These are phyloP conservation scores for Phaeosphaeriaceae sp. DNA, from an alignment of 2,329 filamentous ascomycete species.

Conservation along the genomic window DNA sequence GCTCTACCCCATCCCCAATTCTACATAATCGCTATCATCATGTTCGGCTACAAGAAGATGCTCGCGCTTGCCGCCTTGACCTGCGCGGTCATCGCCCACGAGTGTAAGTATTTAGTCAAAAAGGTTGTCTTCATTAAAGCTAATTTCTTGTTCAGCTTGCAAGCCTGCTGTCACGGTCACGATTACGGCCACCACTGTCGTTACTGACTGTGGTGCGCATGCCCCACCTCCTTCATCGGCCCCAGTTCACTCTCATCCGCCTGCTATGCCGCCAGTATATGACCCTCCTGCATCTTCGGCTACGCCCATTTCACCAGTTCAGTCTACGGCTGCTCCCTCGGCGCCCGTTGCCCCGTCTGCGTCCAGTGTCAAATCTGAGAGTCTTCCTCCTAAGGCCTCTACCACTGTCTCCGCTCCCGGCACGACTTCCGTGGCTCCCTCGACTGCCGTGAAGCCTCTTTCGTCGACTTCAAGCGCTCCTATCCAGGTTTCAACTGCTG, in stretches of 20 bases:
- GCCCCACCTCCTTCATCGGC: constrained; percentile 12
- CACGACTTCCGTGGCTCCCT: constrained; percentile 14
- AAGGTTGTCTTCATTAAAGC: constrained; percentile 5
- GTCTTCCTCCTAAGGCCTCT: background rate
- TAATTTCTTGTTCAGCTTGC: constrained; percentile 18
- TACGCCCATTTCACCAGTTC: constrained; percentile 12
- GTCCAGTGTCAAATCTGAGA: constrained; percentile 5
- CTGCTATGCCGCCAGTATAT: constrained; percentile 13
- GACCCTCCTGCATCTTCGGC: constrained; percentile 6
- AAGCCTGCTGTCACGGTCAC: constrained; percentile 32
- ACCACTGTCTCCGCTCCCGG: constrained; percentile 4
- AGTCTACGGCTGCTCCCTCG: constrained; percentile 10
- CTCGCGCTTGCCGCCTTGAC: constrained; percentile 26
- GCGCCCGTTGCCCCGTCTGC: constrained; percentile 7
- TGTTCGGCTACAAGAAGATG: constrained; percentile 38
- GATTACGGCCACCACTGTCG: constrained; percentile 25
- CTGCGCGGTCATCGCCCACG: constrained; percentile 23
- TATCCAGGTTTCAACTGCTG: constrained; percentile 19
- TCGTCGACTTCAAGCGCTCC: constrained; percentile 10
- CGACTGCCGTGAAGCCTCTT: constrained; percentile 16
- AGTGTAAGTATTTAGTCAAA: constrained; percentile 16
- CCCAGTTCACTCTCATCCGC: constrained; percentile 6
- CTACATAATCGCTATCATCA: constrained; percentile 23
- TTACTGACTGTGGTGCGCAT: constrained; percentile 23
- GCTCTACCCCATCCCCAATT: constrained; percentile 27